These are phyloP conservation scores for Paracamarosporium sp. DNA, from an alignment of 2,329 filamentous ascomycete species.

Conservation along the genomic window DNA sequence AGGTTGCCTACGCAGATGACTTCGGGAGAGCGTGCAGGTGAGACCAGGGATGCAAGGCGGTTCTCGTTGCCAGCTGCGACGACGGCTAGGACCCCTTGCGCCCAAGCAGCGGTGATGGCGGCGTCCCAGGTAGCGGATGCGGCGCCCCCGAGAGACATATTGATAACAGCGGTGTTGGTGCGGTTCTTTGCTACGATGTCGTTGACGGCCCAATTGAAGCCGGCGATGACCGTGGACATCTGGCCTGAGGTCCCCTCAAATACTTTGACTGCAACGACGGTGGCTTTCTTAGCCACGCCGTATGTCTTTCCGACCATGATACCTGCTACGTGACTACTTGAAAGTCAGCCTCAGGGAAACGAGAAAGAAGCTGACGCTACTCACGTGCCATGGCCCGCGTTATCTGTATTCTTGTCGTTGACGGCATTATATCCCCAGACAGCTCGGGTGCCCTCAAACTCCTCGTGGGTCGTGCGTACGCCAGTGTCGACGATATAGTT, in stretches of 20 bases:
- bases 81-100: conserved; percentile 41
- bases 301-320: conserved; percentile 37
- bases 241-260: conserved; percentile 24
- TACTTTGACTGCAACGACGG: conserved; percentile 45
- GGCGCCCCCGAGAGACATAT: conserved; percentile 45
- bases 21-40: conserved; percentile 43
- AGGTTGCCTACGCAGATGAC: conserved; percentile 46
- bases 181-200: conserved; percentile 39
- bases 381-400: conserved; percentile 39
- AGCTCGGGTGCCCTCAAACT: conserved; percentile 38
- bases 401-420: conserved; percentile 26
- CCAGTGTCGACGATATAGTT: conserved; percentile 71
- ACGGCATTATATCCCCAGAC: conserved; percentile 38
- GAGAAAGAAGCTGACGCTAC: neutral
- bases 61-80: conserved; percentile 46
- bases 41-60: conserved; percentile 26
- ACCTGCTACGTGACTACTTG: conserved; percentile 40
- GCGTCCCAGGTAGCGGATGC: conserved; percentile 36
- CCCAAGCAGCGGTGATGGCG: conserved; percentile 41
- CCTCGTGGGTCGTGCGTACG: conserved; percentile 60
- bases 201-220: conserved; percentile 43
- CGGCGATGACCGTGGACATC: conserved; percentile 33
- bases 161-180: conserved; percentile 41
- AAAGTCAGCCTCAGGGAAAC: too few species aligned
- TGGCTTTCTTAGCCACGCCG: conserved; percentile 43